A percentile compares a stretch with the other conserved stretches of the same genome.
Conservation (phyloP, 495 filamentous ascomycete species). For the Aspergillus affinis region DNA sequence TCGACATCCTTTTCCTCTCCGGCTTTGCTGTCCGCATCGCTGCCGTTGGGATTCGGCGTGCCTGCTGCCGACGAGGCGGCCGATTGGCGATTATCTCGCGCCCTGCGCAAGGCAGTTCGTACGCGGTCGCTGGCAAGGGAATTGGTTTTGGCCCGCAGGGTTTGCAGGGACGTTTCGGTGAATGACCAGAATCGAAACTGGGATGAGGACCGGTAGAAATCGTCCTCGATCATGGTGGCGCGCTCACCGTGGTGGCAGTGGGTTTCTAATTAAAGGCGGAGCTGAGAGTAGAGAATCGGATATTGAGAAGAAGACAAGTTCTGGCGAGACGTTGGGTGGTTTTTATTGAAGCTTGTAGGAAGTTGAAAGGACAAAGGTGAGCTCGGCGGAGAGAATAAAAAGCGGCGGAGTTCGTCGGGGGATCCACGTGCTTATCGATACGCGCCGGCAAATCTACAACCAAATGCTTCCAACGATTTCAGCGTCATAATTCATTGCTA, state of each 20-base stretch:
- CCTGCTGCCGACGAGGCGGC: slow-evolving; percentile 38
- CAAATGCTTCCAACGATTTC: not conserved
- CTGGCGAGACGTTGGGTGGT: not conserved
- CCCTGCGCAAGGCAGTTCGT: slow-evolving; percentile 56
- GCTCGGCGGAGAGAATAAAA: slow-evolving; percentile 4
- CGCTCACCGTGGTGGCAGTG: not conserved
- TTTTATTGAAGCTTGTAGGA: not conserved
- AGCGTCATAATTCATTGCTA: not conserved
- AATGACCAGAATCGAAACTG: slow-evolving; percentile 96
- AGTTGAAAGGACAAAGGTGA: slow-evolving; percentile 1
- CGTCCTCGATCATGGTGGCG: slow-evolving; percentile 71
- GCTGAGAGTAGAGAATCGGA: not conserved
- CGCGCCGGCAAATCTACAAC: not conserved
- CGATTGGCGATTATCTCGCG: slow-evolving; percentile 40
- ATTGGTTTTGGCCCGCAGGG: slow-evolving; percentile 75
- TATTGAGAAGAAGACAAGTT: too few relatives aligned
- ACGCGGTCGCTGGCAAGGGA: slow-evolving; percentile 69
- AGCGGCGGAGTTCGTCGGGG: not conserved
- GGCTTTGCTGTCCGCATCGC: slow-evolving; percentile 31
- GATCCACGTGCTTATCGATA: slow-evolving; percentile 35
- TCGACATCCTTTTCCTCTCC: slow-evolving; percentile 57
- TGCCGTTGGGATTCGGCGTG: slow-evolving; percentile 36
- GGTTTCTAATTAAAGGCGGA: not conserved
- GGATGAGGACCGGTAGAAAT: slow-evolving; percentile 84
- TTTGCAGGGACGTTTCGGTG: slow-evolving; percentile 65